Conservation (phyloP, 352 stramenopile species). For the Pythium sukuiense region DNA sequence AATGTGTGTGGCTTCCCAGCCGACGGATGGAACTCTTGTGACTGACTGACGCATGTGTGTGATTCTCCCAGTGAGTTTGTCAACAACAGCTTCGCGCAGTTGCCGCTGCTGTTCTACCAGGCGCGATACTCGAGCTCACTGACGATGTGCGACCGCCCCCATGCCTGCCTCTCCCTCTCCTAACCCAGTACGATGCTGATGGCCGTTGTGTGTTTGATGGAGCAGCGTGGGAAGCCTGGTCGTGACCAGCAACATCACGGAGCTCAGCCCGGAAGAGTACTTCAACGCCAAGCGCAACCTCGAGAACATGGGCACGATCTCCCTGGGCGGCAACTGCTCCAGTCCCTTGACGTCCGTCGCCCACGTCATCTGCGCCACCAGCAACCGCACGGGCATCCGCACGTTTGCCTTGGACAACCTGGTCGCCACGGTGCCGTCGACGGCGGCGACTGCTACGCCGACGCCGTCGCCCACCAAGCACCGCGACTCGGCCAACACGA, state of each 20-base stretch:
- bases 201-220: not conserved
- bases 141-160: constrained; percentile 21
- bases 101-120: constrained; percentile 39
- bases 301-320: too few species aligned
- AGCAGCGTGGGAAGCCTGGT: not conserved
- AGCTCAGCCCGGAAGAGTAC: constrained; percentile 12
- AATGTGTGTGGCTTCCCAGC: constrained; percentile 9
- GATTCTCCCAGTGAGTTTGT: constrained; percentile 24
- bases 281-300: constrained; percentile 8
- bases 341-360: not conserved
- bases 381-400: not conserved
- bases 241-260: not conserved
- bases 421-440: not conserved
- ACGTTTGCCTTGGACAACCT: not conserved
- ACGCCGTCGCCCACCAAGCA: not conserved
- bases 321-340: not conserved
- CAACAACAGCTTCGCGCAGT: constrained; percentile 20
- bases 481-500: constrained; percentile 26
- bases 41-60: too few species aligned
- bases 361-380: constrained; percentile 8
- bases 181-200: not conserved
- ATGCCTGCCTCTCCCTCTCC: not conserved
- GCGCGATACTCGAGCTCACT: constrained; percentile 21
- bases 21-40: not conserved
- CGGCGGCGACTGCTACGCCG: not conserved